Evolutionary conservation across 306 rosid species (phyloP).

Genomic region (Pyrus pyrifolia): DNA sequence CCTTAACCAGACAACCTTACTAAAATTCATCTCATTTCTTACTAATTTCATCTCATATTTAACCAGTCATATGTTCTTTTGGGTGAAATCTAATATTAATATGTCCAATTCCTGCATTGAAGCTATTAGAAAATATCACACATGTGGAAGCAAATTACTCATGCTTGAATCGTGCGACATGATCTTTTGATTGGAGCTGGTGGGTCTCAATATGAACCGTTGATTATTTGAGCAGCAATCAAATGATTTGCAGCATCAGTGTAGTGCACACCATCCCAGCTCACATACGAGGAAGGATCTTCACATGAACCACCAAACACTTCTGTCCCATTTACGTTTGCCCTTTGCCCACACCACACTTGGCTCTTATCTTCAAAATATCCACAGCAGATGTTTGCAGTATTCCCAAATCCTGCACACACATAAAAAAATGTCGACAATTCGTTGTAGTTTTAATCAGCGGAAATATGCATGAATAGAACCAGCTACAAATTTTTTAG

Average conservation of each 20-base stretch:
- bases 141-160: too few relatives aligned
- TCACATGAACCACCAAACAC: constrained; percentile 50
- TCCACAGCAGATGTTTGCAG: constrained; percentile 60
- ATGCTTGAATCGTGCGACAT: constrained; percentile 25
- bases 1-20: too few relatives aligned
- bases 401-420: constrained; percentile 53
- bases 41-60: too few relatives aligned
- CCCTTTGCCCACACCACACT: constrained; percentile 53
- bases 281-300: constrained; percentile 57
- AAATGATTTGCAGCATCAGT: constrained; percentile 75
- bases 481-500: too few relatives aligned
- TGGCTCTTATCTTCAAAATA: constrained; percentile 40
- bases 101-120: too few relatives aligned
- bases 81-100: too few relatives aligned
- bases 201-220: constrained; percentile 63
- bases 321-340: constrained; percentile 34
- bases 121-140: too few relatives aligned
- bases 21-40: too few relatives aligned
- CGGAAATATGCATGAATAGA: not conserved
- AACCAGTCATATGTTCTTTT: too few relatives aligned
- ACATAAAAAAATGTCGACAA: not conserved
- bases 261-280: constrained; percentile 95
- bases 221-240: constrained; percentile 44
- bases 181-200: constrained; percentile 41
- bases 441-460: too few relatives aligned